A percentile compares a stretch with the other conserved stretches of the same genome.
Evolutionary conservation across 352 stramenopile species (phyloP).

Genomic region (Phytophthora pinifolia): DNA sequence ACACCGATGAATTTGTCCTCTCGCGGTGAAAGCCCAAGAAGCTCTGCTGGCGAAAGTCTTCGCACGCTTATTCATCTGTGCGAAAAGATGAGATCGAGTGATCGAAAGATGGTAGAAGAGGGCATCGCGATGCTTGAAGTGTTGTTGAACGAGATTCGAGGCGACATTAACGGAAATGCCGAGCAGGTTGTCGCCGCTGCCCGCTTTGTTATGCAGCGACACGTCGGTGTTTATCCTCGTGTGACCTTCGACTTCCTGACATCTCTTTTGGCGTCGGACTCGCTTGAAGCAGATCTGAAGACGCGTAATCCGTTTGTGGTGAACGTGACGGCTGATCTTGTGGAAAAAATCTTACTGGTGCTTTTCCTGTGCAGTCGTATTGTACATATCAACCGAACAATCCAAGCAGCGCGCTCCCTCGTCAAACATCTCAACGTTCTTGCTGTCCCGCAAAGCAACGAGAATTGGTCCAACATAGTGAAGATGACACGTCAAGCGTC

Average conservation of each 20-base stretch:
- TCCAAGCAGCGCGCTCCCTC: slow-evolving; percentile 48
- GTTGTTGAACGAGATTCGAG: slow-evolving; percentile 49
- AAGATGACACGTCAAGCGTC: slow-evolving; percentile 83
- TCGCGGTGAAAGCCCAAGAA: slow-evolving; percentile 10
- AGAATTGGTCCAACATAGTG: slow-evolving; percentile 31
- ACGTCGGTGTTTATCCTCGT: slow-evolving; percentile 55
- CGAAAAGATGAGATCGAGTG: slow-evolving; percentile 46
- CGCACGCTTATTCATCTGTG: slow-evolving; percentile 53
- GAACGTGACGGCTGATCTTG: slow-evolving; percentile 29
- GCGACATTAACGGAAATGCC: slow-evolving; percentile 26
- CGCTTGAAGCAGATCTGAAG: slow-evolving; percentile 61
- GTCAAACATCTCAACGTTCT: slow-evolving; percentile 23
- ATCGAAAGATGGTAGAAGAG: slow-evolving; percentile 54
- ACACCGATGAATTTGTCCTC: slow-evolving; percentile 49
- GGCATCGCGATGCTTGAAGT: slow-evolving; percentile 56
- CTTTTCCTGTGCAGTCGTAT: slow-evolving; percentile 82
- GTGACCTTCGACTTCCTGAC: slow-evolving; percentile 83
- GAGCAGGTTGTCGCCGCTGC: slow-evolving; percentile 23
- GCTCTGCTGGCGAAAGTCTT: slow-evolving; percentile 35
- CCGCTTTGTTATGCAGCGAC: slow-evolving; percentile 65
- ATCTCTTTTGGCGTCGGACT: slow-evolving; percentile 61
- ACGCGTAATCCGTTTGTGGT: slow-evolving; percentile 68
- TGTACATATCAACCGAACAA: slow-evolving; percentile 79
- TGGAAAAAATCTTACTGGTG: slow-evolving; percentile 57
- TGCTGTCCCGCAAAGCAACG: slow-evolving; percentile 1